Evolutionary conservation across 768 basidiomycete species (phyloP), one percentile per base, ranked within the genome.

Genomic region (Tephrocybe sp.): DNA sequence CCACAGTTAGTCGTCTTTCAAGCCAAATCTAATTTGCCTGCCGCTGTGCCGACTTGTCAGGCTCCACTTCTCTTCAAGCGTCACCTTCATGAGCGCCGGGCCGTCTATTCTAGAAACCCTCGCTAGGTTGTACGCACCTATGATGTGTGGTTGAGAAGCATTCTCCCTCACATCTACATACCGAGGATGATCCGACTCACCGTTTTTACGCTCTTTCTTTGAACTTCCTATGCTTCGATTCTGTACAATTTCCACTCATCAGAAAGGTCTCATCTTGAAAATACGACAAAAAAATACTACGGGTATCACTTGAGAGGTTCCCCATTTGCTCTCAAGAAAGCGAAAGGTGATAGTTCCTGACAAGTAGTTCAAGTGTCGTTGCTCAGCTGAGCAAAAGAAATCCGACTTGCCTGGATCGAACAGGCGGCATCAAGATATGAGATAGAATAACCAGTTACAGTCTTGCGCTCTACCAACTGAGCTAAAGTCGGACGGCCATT

Each of bases 381-480:
- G 9, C 19, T 19, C 4, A 28, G 41, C 41, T 43, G 27, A 16
- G 26, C 12, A 26, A 34, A 27, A 27, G 43, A 32, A 30, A 30
- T 54, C 49, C 53, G 53, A 54, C 53, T 45, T 54, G 53, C 53
- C 49, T 54, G 53, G 53, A 45, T 54, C 53, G 53, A 54, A 54
- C 53, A 54, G 49, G 53, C 53, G 53, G 27, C 53, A 41, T 50
- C 44, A 43, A 54, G 49, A 54, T 54, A 31, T 30, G 28, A 6
- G 6, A 6, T 16, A 18, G 16, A 1, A 6, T 16, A 53, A 22
- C 52, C 47, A 30, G 57, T 74, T 72, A 73, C 72, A 72, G 71
- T 72, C 69, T 70, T 56, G 64, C 66, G 72, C 72, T 74, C 72
- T 74, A 67, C 71, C 72, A 74, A 67, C 71, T 74, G 71, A 74